Evolutionary conservation across 1,139 yeast species (phyloP), one percentile per base, ranked within the genome.

Genomic region (Meyerozyma carpophila): DNA sequence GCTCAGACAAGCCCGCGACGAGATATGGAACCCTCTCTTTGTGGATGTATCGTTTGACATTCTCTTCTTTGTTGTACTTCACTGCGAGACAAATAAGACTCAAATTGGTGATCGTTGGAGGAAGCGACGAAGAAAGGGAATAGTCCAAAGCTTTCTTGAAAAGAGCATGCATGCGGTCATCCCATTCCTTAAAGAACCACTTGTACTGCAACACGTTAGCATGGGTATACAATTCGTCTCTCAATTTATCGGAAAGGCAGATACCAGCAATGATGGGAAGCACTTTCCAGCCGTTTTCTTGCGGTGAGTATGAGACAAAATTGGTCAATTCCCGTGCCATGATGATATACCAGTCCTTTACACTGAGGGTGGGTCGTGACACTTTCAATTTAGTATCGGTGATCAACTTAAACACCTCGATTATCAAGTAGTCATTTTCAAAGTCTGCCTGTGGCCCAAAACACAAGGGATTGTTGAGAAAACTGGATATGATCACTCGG

Each of bases 351-450:
- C 84, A 85, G 2, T 66, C 63, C 47, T 74, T 66, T 20, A 79
- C 63, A 1, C 80, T 59, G 8, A 85, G 55, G 0, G 87, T 73
- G 1, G 94, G 94, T 47, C 77, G 77, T 7, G 88, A 79, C 4
- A 84, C 66, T 42, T 66, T 66, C 42, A 73, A 65, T 55, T 85
- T 85, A 50, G 77, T 72, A 40, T 75, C 78, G 16, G 77, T 49
- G 7, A 77, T 59, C 42, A 69, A 64, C 49, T 71, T 73, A 57
- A 75, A 77, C 16, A 74, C 79, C 49, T 79, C 83, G 32, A 77
- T 60, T 1, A 77, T 64, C 41, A 62, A 56, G 48, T 73, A 70
- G 32, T 56, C 59, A 5, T 64, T 62, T 28, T 63, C 65, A 45
- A 67, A 68, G 2, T 66, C 52, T 1, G 75, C 61, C 0, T 68